Conservation (phyloP, 2,329 filamentous ascomycete species). For the Fusarium sp. region DNA sequence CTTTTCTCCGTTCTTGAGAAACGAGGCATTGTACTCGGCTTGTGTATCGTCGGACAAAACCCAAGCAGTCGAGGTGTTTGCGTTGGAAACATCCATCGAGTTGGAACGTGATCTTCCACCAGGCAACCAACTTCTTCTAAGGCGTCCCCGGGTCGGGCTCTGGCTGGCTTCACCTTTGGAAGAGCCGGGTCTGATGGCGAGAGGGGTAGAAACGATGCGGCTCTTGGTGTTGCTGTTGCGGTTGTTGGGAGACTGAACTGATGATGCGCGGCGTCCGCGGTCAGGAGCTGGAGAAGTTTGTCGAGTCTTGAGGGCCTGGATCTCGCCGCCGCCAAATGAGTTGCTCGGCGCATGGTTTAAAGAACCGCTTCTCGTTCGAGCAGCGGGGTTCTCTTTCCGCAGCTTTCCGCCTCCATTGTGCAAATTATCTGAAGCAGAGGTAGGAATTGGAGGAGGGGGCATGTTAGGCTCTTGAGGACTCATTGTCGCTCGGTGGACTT, state of each 20-base stretch:
- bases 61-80: constrained; percentile 59
- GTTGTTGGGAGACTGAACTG: constrained; percentile 56
- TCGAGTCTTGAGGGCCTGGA: constrained; percentile 43
- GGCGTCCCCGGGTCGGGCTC: constrained; percentile 58
- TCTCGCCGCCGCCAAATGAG: constrained; percentile 22
- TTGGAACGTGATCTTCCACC: constrained; percentile 64
- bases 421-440: constrained; percentile 33
- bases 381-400: constrained; percentile 48
- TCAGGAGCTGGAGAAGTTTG: constrained; percentile 52
- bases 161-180: constrained; percentile 53
- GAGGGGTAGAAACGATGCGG: constrained; percentile 49
- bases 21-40: constrained; percentile 67
- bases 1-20: constrained; percentile 66
- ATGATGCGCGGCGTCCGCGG: constrained; percentile 60
- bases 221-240: constrained; percentile 47
- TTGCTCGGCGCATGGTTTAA: constrained; percentile 42
- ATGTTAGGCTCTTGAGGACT: constrained; percentile 39
- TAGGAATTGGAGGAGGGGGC: constrained; percentile 25
- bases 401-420: constrained; percentile 45
- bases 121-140: constrained; percentile 67
- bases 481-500: constrained; percentile 41
- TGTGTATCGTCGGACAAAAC: constrained; percentile 64
- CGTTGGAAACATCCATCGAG: constrained; percentile 53
- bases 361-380: constrained; percentile 51
- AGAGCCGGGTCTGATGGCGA: constrained; percentile 46